Evolutionary conservation across 345 rosid genomes (phyloP).

Genomic region (Eutrema japonicum): DNA sequence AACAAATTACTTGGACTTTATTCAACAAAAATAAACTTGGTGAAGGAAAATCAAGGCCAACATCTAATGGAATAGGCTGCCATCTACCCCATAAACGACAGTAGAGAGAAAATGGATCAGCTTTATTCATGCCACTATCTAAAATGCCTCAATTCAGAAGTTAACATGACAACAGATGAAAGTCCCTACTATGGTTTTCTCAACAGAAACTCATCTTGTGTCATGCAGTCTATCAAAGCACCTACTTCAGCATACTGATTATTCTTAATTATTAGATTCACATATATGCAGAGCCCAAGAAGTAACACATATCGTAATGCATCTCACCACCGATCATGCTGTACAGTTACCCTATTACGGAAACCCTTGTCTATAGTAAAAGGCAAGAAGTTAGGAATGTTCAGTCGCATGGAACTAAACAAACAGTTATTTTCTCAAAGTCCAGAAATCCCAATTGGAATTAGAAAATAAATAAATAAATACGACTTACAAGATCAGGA

Average conservation of each 20-base stretch:
- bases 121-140: constrained; percentile 15
- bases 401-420: constrained; percentile 25
- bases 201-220: constrained; percentile 15
- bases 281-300: constrained; percentile 15
- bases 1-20: constrained; percentile 20
- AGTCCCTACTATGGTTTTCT: constrained; percentile 19
- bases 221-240: constrained; percentile 24
- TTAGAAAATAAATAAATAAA: constrained; percentile 3
- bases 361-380: constrained; percentile 7
- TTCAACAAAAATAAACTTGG: constrained; percentile 3
- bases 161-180: constrained; percentile 28
- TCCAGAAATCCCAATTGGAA: constrained; percentile 2
- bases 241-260: constrained; percentile 33
- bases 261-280: constrained; percentile 26
- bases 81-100: constrained; percentile 24
- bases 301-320: constrained; percentile 6
- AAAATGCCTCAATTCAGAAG: constrained; percentile 18
- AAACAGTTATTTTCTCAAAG: constrained; percentile 17
- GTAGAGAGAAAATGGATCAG: constrained; percentile 10
- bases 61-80: constrained; percentile 10
- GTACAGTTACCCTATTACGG: neutral
- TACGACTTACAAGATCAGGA: constrained; percentile 87
- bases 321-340: constrained; percentile 22
- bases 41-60: constrained; percentile 9
- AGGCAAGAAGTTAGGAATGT: constrained; percentile 18